Percentiles rank a stretch among this genome's conserved stretches.
Evolutionary conservation across 140 eudicot species (phyloP).

Genomic region (Bidens hawaiensis): DNA sequence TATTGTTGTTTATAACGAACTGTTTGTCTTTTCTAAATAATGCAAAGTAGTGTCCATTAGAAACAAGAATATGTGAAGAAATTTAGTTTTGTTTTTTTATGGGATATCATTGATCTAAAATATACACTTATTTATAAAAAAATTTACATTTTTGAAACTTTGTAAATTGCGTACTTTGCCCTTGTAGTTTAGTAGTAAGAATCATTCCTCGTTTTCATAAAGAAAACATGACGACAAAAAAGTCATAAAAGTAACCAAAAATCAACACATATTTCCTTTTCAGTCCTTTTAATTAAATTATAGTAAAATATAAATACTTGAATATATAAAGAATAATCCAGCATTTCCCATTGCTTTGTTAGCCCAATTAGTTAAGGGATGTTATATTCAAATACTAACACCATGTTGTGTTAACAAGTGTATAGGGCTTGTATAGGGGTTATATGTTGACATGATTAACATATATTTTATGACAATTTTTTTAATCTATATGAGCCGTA

Average conservation of each 20-base stretch:
- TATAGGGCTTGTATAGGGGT: no score
- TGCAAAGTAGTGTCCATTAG: constrained; percentile 8
- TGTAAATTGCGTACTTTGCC: neutral
- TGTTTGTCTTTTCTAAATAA: neutral
- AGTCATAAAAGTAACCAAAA: neutral
- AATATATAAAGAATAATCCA: constrained; percentile 13
- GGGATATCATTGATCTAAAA: no score
- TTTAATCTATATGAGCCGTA: no score
- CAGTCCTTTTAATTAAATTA: neutral
- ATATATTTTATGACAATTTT: no score
- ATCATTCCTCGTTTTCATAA: neutral
- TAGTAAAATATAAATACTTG: neutral
- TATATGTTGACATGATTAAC: no score
- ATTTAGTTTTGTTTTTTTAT: neutral
- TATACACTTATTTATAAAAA: no score
- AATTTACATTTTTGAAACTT: no score
- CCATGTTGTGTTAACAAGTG: no score
- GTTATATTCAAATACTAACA: no score
- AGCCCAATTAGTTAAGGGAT: constrained; percentile 23
- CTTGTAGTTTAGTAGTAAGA: neutral
- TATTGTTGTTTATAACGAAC: no score
- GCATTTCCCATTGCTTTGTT: constrained; percentile 18
- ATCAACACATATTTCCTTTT: neutral
- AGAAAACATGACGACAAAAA: constrained; percentile 4
- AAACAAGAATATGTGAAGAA: constrained; percentile 16